Evolutionary conservation across 2,329 filamentous ascomycete genomes (phyloP).

Genomic region (Verticillium isaacii): DNA sequence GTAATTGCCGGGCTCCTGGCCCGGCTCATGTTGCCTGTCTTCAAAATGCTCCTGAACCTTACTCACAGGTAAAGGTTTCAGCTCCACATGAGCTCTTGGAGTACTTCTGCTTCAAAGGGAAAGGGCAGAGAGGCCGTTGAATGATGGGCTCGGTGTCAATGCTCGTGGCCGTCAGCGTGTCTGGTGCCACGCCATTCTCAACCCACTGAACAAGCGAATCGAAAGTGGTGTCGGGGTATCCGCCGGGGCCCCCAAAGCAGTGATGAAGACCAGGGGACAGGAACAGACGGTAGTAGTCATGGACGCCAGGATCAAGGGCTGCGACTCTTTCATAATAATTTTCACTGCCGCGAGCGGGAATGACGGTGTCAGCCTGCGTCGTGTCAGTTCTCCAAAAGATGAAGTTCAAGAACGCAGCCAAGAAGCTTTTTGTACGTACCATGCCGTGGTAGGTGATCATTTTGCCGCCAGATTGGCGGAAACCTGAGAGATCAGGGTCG

Average conservation of each 20-base stretch:
- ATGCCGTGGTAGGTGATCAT: constrained; percentile 42
- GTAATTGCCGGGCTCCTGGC: too few species aligned
- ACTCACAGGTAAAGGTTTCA: too few species aligned
- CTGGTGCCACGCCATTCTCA: constrained; percentile 35
- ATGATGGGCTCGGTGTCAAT: too few species aligned
- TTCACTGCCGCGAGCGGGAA: constrained; percentile 20
- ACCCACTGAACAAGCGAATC: constrained; percentile 45
- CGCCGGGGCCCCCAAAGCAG: constrained; percentile 39
- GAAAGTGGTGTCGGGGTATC: constrained; percentile 36
- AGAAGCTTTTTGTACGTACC: background rate
- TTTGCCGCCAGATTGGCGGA: constrained; percentile 31
- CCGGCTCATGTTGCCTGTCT: too few species aligned
- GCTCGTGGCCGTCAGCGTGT: constrained; percentile 9
- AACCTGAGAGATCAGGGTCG: constrained; percentile 24
- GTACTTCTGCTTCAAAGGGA: too few species aligned
- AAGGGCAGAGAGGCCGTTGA: too few species aligned
- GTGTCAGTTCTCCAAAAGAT: too few species aligned
- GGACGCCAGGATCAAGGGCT: background rate
- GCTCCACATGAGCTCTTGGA: too few species aligned
- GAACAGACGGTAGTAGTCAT: constrained; percentile 47
- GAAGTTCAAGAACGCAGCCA: too few species aligned
- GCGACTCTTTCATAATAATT: too few species aligned
- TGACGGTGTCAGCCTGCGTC: constrained; percentile 26
- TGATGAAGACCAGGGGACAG: constrained; percentile 49
- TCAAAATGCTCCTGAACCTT: too few species aligned